A percentile compares a stretch with the other conserved stretches of the same genome.
Conservation (phyloP, 1,284 basidiomycete species). For the Ceraceosorus guamensis region DNA sequence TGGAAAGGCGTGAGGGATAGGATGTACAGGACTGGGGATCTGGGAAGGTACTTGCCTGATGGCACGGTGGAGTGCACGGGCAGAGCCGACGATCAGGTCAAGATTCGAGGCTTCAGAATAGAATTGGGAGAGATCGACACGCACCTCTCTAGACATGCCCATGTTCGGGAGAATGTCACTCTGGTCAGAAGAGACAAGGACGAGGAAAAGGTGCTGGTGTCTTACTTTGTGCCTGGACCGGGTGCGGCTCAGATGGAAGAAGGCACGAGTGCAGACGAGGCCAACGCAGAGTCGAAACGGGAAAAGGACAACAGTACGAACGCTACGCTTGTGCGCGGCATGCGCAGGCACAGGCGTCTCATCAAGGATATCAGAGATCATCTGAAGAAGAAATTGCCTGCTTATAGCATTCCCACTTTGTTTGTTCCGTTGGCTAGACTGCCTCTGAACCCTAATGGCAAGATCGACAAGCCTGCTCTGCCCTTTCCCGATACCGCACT, state of each 20-base stretch:
- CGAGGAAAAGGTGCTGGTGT: constrained; percentile 97
- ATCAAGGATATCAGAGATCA: constrained; percentile 86
- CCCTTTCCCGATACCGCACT: constrained; percentile 97
- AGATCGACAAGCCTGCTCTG: constrained; percentile 95
- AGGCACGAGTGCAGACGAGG: constrained; percentile 54
- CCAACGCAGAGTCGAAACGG: constrained; percentile 12
- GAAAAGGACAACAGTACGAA: constrained; percentile 5
- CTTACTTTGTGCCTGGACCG: constrained; percentile 91
- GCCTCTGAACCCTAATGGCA: constrained; percentile 98
- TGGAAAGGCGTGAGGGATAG: constrained; percentile 98
- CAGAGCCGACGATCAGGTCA: constrained; percentile 96
- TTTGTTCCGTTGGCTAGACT: constrained; percentile 86
- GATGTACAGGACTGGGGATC: constrained; percentile 95
- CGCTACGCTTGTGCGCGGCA: constrained; percentile 32
- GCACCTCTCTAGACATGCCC: constrained; percentile 83
- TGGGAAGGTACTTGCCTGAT: constrained; percentile 87
- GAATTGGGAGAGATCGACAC: constrained; percentile 98
- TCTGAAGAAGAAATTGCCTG: constrained; percentile 93
- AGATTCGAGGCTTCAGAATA: constrained; percentile 98
- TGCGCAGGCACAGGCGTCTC: constrained; percentile 57
- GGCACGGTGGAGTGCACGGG: constrained; percentile 96
- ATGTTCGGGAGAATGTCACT: constrained; percentile 93
- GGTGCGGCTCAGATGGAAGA: constrained; percentile 63
- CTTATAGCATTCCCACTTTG: constrained; percentile 49
- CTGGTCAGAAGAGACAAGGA: constrained; percentile 95